Percentiles rank a stretch among this genome's conserved stretches.
Evolutionary conservation across 208 protist species (phyloP).

Genomic region (Leishmania lainsoni): DNA sequence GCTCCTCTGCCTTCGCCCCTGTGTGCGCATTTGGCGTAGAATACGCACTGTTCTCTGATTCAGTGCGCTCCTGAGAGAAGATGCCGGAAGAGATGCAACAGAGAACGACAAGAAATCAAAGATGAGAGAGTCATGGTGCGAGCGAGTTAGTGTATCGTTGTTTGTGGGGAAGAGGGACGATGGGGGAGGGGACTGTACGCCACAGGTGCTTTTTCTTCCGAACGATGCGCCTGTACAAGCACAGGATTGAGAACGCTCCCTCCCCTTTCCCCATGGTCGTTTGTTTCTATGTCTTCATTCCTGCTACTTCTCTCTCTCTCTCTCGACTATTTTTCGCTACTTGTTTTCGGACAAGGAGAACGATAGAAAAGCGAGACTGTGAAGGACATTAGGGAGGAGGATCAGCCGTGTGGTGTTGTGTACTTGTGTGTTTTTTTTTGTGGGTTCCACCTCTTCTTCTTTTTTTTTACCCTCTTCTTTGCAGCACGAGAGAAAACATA

Average conservation of each 20-base stretch:
- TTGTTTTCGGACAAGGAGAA: neutral
- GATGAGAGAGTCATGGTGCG: neutral
- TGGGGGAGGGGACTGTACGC: neutral
- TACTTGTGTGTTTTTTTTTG: neutral
- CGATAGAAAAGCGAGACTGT: neutral
- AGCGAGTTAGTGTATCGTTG: neutral
- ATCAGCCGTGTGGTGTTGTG: neutral
- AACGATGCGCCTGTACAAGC: neutral
- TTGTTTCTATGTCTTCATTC: neutral
- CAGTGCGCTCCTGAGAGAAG: neutral
- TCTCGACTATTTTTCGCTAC: neutral
- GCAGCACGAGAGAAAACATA: slow-evolving; percentile 18
- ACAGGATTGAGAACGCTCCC: neutral
- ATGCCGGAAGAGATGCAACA: neutral
- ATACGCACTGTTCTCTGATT: no score
- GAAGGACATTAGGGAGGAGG: neutral
- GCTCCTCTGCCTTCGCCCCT: neutral
- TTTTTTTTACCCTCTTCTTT: neutral
- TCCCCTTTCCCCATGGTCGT: neutral
- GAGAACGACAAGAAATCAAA: neutral
- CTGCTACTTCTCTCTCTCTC: neutral
- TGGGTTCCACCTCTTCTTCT: neutral
- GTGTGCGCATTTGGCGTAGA: neutral
- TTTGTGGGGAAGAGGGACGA: neutral
- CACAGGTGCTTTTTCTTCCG: neutral